Base-by-base conservation (phyloP, 129 eudicot genomes). In the Centella asiatica region DNA sequence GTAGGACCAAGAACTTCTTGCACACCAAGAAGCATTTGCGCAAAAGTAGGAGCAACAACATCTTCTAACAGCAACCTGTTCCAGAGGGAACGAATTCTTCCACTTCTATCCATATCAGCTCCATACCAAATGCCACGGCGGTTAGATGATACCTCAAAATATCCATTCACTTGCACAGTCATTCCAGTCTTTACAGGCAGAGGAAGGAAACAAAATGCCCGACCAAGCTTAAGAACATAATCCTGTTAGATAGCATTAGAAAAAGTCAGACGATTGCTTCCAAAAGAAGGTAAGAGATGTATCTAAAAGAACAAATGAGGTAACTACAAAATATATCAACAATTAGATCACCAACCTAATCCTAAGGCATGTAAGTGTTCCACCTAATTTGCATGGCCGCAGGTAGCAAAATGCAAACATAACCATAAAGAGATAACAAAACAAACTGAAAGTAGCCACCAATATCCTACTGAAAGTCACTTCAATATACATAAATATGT, bases 51-150 rank as follows among this genome's bases (percentile, higher is more conserved):
- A 65, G 95, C 96, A 37, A 85, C 81, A 65, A 87, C 83, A 70
- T 93, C 99, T 73, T 87, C 99, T 57, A 93, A 76, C 9, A 93
- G 83, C 76, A 93, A 88, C 77, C 78, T 88, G 81, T 93, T 93
- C 99, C 99, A 93, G 26, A 82, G 64, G 51, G 99, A 93, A 46
- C 99, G 85, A 54, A 93, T 76, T 85, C 88, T 85, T 68, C 99
- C 99, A 62, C 89, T 74, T 74, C 99, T 85, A 82, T 93, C 99
- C 99, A 93, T 93, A 81, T 93, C 99, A 69, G 84, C 95, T 36
- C 99, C 99, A 82, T 93, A 93, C 99, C 99, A 93, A 74, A 93
- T 93, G 58, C 99, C 99, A 69, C 99, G 99, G 26, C 99, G 88
- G 66, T 93, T 93, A 63, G 99, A 93, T 63, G 99, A 93, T 49